These are phyloP conservation scores for Saururus chinensis DNA, from an alignment of 164 flowering plant genomes.

Conservation along the genomic window DNA sequence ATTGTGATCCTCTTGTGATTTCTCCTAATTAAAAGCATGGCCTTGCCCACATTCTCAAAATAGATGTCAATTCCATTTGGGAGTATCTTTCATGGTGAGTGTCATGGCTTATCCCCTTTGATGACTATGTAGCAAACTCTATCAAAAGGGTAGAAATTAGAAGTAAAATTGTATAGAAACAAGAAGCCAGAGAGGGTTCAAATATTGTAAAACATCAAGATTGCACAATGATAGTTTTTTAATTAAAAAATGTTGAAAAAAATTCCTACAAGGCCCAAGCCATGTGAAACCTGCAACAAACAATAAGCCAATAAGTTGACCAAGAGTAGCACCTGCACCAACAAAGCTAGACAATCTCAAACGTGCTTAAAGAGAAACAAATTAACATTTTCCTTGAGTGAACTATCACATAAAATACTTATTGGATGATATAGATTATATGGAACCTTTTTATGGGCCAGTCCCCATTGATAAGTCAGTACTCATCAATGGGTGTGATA, in stretches of 20 bases:
- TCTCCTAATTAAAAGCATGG: slow-evolving; percentile 57
- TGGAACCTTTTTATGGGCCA: too few relatives aligned
- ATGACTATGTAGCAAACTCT: slow-evolving; percentile 87
- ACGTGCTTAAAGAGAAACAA: slow-evolving; percentile 77
- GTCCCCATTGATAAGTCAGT: too few relatives aligned
- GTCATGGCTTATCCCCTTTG: slow-evolving; percentile 66
- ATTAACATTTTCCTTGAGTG: slow-evolving; percentile 9
- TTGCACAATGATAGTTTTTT: not conserved
- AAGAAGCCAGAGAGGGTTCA: not conserved
- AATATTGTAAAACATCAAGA: not conserved
- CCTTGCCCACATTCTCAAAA: slow-evolving; percentile 64
- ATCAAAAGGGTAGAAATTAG: slow-evolving; percentile 76
- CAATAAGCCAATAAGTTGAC: slow-evolving; percentile 90
- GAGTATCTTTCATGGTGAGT: slow-evolving; percentile 25
- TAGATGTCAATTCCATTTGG: slow-evolving; percentile 64
- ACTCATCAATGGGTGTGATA: too few relatives aligned
- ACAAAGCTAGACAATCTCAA: slow-evolving; percentile 96
- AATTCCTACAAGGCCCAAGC: slow-evolving; percentile 82
- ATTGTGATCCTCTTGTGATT: slow-evolving; percentile 41
- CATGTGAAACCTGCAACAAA: slow-evolving; percentile 89
- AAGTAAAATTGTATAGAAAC: slow-evolving; percentile 49
- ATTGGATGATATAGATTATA: slow-evolving; percentile 6
- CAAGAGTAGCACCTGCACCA: slow-evolving; percentile 99
- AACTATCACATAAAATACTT: not conserved
- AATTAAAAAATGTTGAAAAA: not conserved